Evolutionary conservation across 352 stramenopile genomes (phyloP), one percentile per base, ranked within the genome.

Genomic region (Phytophthora pisi): DNA sequence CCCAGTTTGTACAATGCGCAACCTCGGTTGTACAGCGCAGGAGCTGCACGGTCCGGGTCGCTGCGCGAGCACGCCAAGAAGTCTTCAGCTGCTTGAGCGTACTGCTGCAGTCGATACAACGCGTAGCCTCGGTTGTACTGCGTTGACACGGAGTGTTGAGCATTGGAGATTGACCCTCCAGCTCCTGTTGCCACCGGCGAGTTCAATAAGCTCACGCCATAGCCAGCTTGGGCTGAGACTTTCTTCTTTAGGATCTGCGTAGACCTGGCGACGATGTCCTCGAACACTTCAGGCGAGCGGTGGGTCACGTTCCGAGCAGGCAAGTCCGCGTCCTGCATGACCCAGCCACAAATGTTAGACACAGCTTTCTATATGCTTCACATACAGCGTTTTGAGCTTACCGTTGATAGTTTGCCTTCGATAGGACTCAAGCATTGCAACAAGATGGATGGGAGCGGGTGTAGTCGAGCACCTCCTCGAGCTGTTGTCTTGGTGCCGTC

Each of bases 121-220:
- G 82, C 80, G 55, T 89, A 92, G 6, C 78, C 84, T 52, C 84
- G 77, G n/a, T 78, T 73, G 51, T 82, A 80, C 30, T 81, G 68
- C 3, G 70, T 82, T 5, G 72, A 66, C 4, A 86, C 64, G 11
- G 79, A 72, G 10, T 72, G 68, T 15, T 74, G 75, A 20, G 70
- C 77, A 46, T 78, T 82, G 38, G 62, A 75, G 13, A 60, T 2
- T 3, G 66, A 70, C 11, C 61, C 56, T 30, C 55, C 56, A 5
- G 30, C 24, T 31, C 53, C 60, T 10, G 64, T 56, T 18, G 30
- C 3, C 3, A 38, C 36, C 5, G 57, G n/a, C 9, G 56, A 61
- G 20, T 31, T 56, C 36, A 61, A 59, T 8, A 50, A 15, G 4
- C 11, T 42, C 13, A 42, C 16, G 54, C 34, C 56, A 42, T 68